These are phyloP conservation scores for Tulasnella sp. DNA, from an alignment of 768 basidiomycete species.

Conservation along the genomic window DNA sequence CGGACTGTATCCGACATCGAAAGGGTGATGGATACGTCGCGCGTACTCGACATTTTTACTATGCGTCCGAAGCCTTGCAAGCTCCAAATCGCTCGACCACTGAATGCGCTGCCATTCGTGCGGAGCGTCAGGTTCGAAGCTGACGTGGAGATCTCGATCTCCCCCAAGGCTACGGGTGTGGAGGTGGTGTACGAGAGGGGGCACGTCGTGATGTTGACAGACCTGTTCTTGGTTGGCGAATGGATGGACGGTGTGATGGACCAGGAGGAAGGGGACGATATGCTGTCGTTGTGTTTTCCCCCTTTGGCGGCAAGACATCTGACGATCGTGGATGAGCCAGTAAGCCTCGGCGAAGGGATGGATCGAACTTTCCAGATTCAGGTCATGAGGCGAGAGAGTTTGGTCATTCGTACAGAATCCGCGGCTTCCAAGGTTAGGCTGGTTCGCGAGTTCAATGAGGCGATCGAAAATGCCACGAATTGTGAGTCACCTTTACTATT, in stretches of 20 bases:
- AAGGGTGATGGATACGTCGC: constrained; percentile 58
- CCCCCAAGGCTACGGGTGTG: constrained; percentile 56
- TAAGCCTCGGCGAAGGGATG: constrained; percentile 47
- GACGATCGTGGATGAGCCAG: constrained; percentile 49
- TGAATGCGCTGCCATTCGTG: constrained; percentile 47
- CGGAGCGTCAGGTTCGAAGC: constrained; percentile 64
- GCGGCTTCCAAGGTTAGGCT: constrained; percentile 48
- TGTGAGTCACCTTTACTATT: constrained; percentile 37
- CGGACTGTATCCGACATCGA: constrained; percentile 69
- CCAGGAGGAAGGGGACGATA: constrained; percentile 35
- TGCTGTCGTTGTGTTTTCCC: constrained; percentile 91
- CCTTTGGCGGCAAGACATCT: constrained; percentile 92
- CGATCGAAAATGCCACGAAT: constrained; percentile 24
- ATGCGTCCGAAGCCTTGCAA: constrained; percentile 92
- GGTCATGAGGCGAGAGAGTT: constrained; percentile 79
- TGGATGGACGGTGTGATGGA: constrained; percentile 50
- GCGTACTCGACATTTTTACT: constrained; percentile 86
- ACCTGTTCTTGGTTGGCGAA: constrained; percentile 86
- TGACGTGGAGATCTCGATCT: constrained; percentile 65
- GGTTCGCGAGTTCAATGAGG: constrained; percentile 56
- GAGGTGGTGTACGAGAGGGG: constrained; percentile 67
- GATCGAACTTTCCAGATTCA: constrained; percentile 48
- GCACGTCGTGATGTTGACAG: constrained; percentile 81
- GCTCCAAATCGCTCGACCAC: constrained; percentile 77
- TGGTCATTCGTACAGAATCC: constrained; percentile 55